Evolutionary conservation across 1,139 yeast species (phyloP), one percentile per base, ranked within the genome.

Genomic region (Diutina rugosa): DNA sequence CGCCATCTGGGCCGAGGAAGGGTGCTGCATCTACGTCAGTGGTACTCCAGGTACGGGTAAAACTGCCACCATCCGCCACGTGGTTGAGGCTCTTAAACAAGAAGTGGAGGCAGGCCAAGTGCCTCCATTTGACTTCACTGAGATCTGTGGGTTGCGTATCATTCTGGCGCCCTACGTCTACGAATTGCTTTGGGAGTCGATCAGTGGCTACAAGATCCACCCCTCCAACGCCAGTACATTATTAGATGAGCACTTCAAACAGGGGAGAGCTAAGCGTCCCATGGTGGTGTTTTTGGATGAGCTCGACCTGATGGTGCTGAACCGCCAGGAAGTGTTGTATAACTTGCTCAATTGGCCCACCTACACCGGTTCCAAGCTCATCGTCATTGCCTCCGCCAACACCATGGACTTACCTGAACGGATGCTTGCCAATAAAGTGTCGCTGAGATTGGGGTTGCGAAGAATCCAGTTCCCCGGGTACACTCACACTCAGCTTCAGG

Each of bases 11-110:
- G 14, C 21, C 4, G 81, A 81, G 53, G 79, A 86, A 1, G 98
- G 99, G 0, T 81, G 93, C 21, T 89, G 97, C 63, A 72, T 93
- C 6, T 93, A 91, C 65, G 84, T 93, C 6, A 89, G 97, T 69
- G 99, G 99, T 1, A 90, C 97, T 0, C 99, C 99, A 0, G 99
- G 99, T 10, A 91, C 95, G 4, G 99, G 99, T 14, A 93, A 93
- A 67, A 93, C 99, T 0, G 95, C 96, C 6, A 93, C 98, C 0
- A 85, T 93, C 3, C 73, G 96, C 58, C 96, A 90, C 63, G 98
- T 88, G 0, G 79, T 95, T 52, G 77, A 80, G 32, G 90, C 87
- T 63, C 71, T 93, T 57, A 76, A 72, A 59, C 77, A 71, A 38
- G 69, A 78, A 9, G 72, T 73, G 6, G 65, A 66, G 14, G 72